These are phyloP conservation scores for Phytophthora sp. DNA, from an alignment of 352 stramenopile genomes.

Conservation along the genomic window DNA sequence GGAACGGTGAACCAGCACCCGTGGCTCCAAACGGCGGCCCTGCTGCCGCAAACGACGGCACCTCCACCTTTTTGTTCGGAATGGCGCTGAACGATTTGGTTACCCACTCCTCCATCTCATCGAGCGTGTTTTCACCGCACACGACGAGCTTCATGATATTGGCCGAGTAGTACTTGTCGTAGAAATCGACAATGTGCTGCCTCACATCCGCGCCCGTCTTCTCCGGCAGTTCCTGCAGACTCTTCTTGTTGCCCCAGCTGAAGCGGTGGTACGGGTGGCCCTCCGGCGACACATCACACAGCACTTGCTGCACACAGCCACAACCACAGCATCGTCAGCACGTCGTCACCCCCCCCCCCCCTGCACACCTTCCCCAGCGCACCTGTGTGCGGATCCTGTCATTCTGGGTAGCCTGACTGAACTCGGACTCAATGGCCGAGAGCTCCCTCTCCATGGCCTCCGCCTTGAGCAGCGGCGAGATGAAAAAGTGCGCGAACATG, in stretches of 20 bases:
- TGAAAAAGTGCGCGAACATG: slow-evolving; percentile 96
- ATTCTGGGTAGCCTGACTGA: slow-evolving; percentile 79
- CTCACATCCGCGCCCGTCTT: slow-evolving; percentile 58
- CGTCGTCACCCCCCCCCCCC: neutral
- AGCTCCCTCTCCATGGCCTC: slow-evolving; percentile 86
- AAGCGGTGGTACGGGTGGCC: slow-evolving; percentile 84
- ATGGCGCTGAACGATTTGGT: slow-evolving; percentile 66
- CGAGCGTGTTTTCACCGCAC: slow-evolving; percentile 72
- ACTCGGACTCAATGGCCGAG: slow-evolving; percentile 89
- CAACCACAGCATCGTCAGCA: neutral
- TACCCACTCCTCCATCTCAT: slow-evolving; percentile 74
- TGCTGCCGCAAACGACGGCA: slow-evolving; percentile 45
- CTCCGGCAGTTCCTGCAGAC: slow-evolving; percentile 56
- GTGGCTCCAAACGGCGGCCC: slow-evolving; percentile 61
- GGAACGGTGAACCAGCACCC: slow-evolving; percentile 41
- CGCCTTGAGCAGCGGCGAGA: slow-evolving; percentile 84
- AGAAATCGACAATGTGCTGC: slow-evolving; percentile 66
- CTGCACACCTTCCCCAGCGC: neutral
- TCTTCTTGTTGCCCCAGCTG: slow-evolving; percentile 86
- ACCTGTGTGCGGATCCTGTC: slow-evolving; percentile 62
- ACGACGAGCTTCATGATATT: slow-evolving; percentile 90
- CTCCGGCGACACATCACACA: slow-evolving; percentile 58
- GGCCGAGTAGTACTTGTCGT: slow-evolving; percentile 75
- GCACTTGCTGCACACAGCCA: slow-evolving; percentile 66
- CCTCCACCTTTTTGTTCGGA: slow-evolving; percentile 54